Evolutionary conservation across 225 moss, liverwort and hornwort genomes (phyloP).

Genomic region (Climacium dendroides): DNA sequence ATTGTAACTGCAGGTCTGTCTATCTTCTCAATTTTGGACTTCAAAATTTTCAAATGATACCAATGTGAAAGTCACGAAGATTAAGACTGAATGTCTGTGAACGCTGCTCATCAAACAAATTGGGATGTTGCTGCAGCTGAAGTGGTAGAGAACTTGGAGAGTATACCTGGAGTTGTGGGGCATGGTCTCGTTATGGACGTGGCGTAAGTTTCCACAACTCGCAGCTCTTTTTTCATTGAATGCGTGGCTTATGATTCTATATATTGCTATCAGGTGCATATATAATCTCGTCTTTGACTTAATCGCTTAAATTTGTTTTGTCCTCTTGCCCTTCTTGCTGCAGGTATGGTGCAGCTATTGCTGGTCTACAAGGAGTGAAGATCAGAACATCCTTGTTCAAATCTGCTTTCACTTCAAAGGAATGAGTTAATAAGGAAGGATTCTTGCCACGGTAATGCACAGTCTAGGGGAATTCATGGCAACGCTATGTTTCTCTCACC

Average conservation of each 20-base stretch:
- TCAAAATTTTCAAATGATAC: background rate
- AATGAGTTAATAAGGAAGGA: slow-evolving; percentile 1
- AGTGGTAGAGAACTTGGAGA: slow-evolving; percentile 43
- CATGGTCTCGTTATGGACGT: slow-evolving; percentile 50
- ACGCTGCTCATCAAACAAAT: background rate
- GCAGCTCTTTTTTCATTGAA: background rate
- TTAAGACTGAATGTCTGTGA: background rate
- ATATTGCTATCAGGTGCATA: background rate
- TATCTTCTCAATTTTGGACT: background rate
- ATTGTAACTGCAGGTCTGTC: slow-evolving; percentile 24
- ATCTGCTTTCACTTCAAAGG: slow-evolving; percentile 43
- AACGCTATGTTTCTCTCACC: background rate
- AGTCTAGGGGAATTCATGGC: background rate
- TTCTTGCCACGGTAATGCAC: background rate
- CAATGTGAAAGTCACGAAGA: background rate
- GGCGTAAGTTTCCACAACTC: slow-evolving; percentile 24
- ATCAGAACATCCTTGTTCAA: slow-evolving; percentile 52
- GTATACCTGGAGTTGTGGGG: slow-evolving; percentile 39
- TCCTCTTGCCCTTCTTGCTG: background rate
- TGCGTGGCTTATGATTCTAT: background rate
- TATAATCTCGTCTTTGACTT: background rate
- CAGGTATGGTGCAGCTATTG: slow-evolving; percentile 44
- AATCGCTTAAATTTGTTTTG: background rate
- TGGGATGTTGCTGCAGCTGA: slow-evolving; percentile 25
- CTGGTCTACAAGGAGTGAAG: slow-evolving; percentile 30